Evolutionary conservation across 2,329 filamentous ascomycete species (phyloP), one percentile per base, ranked within the genome.

Genomic region (Waltergamsia citrina): DNA sequence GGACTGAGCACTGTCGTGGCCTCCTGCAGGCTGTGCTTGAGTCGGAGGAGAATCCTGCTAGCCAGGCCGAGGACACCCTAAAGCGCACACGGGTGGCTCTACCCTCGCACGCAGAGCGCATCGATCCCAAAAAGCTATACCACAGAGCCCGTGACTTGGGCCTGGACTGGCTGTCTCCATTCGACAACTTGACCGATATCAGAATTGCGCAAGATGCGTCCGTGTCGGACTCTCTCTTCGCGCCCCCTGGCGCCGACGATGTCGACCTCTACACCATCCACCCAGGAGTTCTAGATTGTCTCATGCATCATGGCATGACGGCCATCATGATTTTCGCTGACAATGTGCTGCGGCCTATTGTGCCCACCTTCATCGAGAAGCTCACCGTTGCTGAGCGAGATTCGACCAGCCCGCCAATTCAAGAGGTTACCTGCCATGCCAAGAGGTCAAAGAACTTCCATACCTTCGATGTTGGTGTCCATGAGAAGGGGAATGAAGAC

Each of bases 1-100:
- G 46, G 47, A 44, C 36, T 12, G 48, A 50, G 37, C 45, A 50
- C 36, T 51, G 47, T 30, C 46, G 48, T 11, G 48, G 47, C 12
- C 42, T 44, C 11, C 34, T 50, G n/a, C 40, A 43, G 25, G 39
- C 29, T 8, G 33, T 33, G 17, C 20, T 33, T 23, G 26, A 33
- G 23, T 33, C 31, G 5, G 26, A 33, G 29, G n/a, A n/a, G n/a
- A n/a, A n/a, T n/a, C 28, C 29, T 36, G 36, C 29, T 18, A 29
- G 25, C 25, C n/a, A 39, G 21, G n/a, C n/a, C n/a, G 37, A 36
- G 21, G 34, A 36, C 23, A 25, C 29, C 19, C 6, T 39, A 27
- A 21, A 28, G 29, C 33, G 19, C 33, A 40, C 26, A 11, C 29
- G 30, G 27, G 19, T 34, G 29, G 38, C 36, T 16, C 18, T 29